phyloP scores from a whole-genome alignment of 495 filamentous ascomycete genomes.

The Pyrenula massariospora region DNA sequence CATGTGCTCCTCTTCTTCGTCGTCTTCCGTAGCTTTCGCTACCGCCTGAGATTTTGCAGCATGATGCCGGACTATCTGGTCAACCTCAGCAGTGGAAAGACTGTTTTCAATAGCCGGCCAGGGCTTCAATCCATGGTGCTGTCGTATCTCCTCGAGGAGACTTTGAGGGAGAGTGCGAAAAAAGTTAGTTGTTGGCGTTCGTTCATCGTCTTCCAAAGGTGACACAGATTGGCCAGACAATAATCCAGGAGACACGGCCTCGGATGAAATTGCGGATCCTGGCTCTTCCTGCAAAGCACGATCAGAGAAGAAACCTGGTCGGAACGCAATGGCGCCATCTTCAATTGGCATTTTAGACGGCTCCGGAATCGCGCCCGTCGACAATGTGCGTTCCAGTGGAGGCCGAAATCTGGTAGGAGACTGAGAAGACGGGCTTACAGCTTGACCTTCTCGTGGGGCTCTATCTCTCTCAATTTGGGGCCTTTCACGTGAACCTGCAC shows the following conservation, averaged over 20 bases:
- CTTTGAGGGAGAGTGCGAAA: constrained; percentile 28
- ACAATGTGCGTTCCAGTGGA: background rate
- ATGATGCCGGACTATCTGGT: constrained; percentile 4
- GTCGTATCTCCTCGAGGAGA: constrained; percentile 52
- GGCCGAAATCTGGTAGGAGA: background rate
- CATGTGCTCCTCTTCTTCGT: constrained; percentile 86
- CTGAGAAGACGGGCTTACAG: background rate
- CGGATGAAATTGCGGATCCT: background rate
- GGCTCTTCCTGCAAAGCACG: background rate
- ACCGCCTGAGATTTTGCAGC: background rate
- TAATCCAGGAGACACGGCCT: constrained; percentile 7
- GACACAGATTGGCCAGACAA: too few species aligned
- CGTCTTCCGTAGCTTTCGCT: constrained; percentile 48
- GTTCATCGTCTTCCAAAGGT: too few species aligned
- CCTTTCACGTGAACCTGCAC: constrained; percentile 35
- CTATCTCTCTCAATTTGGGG: constrained; percentile 14
- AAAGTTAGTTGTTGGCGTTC: too few species aligned
- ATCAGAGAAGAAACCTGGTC: background rate
- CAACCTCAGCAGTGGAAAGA: background rate
- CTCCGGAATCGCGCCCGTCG: constrained; percentile 6
- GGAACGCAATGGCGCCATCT: background rate
- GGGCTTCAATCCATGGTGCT: constrained; percentile 23
- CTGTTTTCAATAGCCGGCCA: background rate
- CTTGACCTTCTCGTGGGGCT: background rate
- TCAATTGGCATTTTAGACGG: background rate